Conservation (phyloP, 306 rosid genomes). For the Cicer chorassanicum region DNA sequence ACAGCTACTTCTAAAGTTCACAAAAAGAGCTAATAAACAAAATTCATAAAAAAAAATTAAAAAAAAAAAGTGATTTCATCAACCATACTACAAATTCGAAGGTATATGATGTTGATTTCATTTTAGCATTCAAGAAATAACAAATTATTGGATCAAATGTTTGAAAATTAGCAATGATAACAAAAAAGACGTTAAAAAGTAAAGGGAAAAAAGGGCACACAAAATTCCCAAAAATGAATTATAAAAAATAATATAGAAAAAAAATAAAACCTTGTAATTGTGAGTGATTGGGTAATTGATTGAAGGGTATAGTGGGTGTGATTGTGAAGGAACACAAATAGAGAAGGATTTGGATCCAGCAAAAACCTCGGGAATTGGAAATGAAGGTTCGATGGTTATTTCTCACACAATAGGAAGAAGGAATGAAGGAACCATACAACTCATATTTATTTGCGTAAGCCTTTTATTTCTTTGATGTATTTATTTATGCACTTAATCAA, state of each 20-base stretch:
- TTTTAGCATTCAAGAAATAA: not conserved
- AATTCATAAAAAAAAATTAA: not conserved
- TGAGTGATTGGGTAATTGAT: slow-evolving; percentile 1
- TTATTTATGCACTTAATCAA: too few relatives aligned
- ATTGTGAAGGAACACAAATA: not conserved
- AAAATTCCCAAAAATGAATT: slow-evolving; percentile 20
- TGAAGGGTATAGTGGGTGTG: not conserved
- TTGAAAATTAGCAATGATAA: not conserved
- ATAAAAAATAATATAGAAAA: not conserved
- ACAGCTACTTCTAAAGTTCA: not conserved
- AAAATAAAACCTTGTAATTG: slow-evolving; percentile 5
- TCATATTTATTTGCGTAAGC: too few relatives aligned
- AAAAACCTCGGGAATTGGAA: not conserved
- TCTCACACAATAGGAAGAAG: too few relatives aligned
- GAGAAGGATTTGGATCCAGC: not conserved
- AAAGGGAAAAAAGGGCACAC: not conserved
- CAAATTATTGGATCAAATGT: not conserved
- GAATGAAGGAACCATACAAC: too few relatives aligned
- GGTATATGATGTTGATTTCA: not conserved
- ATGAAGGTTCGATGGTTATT: too few relatives aligned
- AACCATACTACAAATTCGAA: not conserved
- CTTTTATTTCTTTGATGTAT: too few relatives aligned
- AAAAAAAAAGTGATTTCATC: not conserved
- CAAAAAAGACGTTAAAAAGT: not conserved
- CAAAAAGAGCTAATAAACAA: not conserved